Evolutionary conservation across 768 basidiomycete genomes (phyloP).

Genomic region (Daedaleopsis nitida): DNA sequence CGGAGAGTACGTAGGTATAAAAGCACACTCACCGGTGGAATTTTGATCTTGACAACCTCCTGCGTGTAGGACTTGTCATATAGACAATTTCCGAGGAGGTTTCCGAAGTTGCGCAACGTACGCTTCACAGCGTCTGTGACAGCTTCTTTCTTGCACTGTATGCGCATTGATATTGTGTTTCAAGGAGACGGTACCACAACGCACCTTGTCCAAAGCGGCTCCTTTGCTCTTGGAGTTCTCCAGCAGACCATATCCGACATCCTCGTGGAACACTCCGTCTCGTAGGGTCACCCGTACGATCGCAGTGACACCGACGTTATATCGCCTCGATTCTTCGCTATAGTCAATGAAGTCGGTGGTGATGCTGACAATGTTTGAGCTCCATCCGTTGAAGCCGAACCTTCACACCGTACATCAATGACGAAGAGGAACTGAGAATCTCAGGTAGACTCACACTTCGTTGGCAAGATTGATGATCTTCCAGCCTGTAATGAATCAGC

Average conservation of each 20-base stretch:
- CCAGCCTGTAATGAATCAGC: conserved; percentile 53
- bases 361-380: conserved; percentile 72
- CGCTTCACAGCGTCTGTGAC: conserved; percentile 95
- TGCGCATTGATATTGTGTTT: not conserved
- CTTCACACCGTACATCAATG: not conserved
- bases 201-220: conserved; percentile 87
- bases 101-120: conserved; percentile 89
- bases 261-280: conserved; percentile 91
- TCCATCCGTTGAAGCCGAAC: conserved; percentile 98
- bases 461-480: conserved; percentile 97
- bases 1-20: not conserved
- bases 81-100: conserved; percentile 93
- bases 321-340: conserved; percentile 65
- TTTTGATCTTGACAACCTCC: conserved; percentile 86
- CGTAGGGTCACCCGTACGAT: conserved; percentile 84
- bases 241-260: conserved; percentile 86
- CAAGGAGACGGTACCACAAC: conserved; percentile 20
- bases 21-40: conserved; percentile 64
- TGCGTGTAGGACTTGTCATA: conserved; percentile 91
- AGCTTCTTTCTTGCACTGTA: conserved; percentile 96
- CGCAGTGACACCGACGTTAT: conserved; percentile 77
- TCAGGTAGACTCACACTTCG: conserved; percentile 54
- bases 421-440: not conserved
- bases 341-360: conserved; percentile 80
- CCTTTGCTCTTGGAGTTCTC: conserved; percentile 89